Conservation (phyloP, 257 asterid species). For the Craterostigma plantagineum region DNA sequence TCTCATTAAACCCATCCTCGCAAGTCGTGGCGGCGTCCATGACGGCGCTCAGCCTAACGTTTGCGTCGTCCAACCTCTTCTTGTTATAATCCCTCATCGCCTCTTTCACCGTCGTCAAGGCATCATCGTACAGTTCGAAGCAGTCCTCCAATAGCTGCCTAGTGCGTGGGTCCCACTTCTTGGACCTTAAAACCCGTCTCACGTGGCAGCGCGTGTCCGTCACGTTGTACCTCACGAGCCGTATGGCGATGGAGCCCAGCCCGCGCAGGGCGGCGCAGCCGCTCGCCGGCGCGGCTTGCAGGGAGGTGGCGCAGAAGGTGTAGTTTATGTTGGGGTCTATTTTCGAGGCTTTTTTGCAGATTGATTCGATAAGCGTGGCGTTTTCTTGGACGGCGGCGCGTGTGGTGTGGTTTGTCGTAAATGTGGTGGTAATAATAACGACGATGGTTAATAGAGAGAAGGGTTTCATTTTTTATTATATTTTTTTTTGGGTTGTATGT, state of each 20-base stretch:
- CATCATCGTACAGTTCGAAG: constrained; percentile 37
- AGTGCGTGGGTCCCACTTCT: constrained; percentile 13
- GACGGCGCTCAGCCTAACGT: constrained; percentile 24
- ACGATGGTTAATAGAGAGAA: neutral
- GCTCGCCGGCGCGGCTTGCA: constrained; percentile 65
- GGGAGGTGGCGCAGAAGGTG: constrained; percentile 49
- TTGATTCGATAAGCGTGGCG: constrained; percentile 16
- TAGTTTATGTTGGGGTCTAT: constrained; percentile 35
- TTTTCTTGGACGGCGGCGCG: constrained; percentile 12
- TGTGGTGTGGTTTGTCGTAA: constrained; percentile 7
- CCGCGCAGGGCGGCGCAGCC: constrained; percentile 35
- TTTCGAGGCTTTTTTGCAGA: constrained; percentile 26
- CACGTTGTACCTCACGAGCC: constrained; percentile 34
- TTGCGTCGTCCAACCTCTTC: constrained; percentile 25
- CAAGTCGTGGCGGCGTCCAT: constrained; percentile 44
- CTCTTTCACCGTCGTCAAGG: constrained; percentile 17
- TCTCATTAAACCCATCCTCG: constrained; percentile 45
- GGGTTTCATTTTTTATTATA: constrained; percentile 11
- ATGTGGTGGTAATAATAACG: neutral
- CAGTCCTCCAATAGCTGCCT: constrained; percentile 32
- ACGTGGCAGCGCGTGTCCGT: constrained; percentile 50
- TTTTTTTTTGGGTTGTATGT: neutral
- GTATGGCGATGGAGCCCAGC: constrained; percentile 39
- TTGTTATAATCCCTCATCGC: constrained; percentile 31
- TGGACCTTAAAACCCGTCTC: constrained; percentile 17